Base-by-base conservation (phyloP, 1,284 basidiomycete genomes). In the Ustilago loliicola region DNA sequence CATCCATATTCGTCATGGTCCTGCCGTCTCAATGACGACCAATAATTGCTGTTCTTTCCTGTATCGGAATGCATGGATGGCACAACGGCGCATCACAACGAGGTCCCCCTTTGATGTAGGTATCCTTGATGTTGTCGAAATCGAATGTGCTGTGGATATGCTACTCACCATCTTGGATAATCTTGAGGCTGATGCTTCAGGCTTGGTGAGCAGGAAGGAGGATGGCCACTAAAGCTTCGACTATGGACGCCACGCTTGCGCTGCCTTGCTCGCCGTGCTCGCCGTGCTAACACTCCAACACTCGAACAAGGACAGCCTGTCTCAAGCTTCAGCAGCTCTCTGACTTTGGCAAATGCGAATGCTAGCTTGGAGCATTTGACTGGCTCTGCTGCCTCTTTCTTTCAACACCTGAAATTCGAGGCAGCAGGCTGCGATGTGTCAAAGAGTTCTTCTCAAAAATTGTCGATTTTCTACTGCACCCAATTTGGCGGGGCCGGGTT, bases 101-200 rank as follows among this genome's bases (percentile, higher is more conserved):
- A 23, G 6, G 25, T 30, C 0, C 15, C 10, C 38, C 45, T 30
- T 27, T 25, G 15, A 17, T 7, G 48, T 40, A 1, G 17, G 34
- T 29, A 23, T 34, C 23, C 17, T 15, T 2, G 57, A 54, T 60
- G 60, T 45, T 53, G 57, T 55, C 65, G 47, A 51, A 25, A 48
- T 55, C 36, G 52, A 21, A 21, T 17, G 32, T 32, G n/a, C 3
- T 56, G n/a, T n/a, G 21, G 9, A 30, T 27, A 8, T 25, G 17
- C 8, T 64, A 75, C 76, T 78, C 63, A 78, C 76, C 76, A 74
- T 74, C 67, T 78, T 74, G 72, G 63, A 48, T 47, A 78, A 67
- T 71, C 64, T 75, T 74, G 72, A 76, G 66, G 77, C 62, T 55
- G 61, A 67, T 70, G 76, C 71, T 71, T 76, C 64, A 71, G 73